Percentiles rank a stretch among this genome's conserved stretches.
phyloP scores from a whole-genome alignment of 495 filamentous ascomycete genomes.

The Penicillium tannophilum region DNA sequence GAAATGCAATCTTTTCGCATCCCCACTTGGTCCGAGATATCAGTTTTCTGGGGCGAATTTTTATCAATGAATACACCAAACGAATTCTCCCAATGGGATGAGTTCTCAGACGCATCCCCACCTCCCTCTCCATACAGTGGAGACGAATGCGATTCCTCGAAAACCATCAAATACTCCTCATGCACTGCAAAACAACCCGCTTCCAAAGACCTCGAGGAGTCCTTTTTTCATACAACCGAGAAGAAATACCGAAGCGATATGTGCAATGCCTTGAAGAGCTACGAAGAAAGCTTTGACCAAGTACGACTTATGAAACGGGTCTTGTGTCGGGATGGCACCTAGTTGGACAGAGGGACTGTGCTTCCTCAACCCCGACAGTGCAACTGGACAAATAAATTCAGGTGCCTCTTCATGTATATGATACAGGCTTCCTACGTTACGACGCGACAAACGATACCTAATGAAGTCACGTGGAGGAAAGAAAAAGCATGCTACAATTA shows the following conservation, averaged over 20 bases:
- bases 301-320: background rate
- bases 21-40: background rate
- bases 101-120: background rate
- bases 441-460: too few species aligned
- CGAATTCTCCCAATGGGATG: background rate
- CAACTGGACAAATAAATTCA: background rate
- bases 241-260: background rate
- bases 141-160: background rate
- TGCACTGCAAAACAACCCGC: background rate
- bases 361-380: background rate
- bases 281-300: background rate
- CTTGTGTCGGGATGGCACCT: background rate
- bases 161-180: background rate
- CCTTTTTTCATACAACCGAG: background rate
- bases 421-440: background rate
- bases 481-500: too few species aligned
- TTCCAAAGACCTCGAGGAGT: background rate
- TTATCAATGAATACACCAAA: background rate
- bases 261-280: background rate
- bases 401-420: background rate
- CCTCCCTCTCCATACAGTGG: background rate
- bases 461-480: too few species aligned
- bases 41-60: background rate
- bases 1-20: background rate
- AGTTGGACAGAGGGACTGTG: background rate